A percentile compares a stretch with the other conserved stretches of the same genome.
Evolutionary conservation across 371 early-diverging fungal genomes (phyloP).

Genomic region (Apophysomyces sp.): DNA sequence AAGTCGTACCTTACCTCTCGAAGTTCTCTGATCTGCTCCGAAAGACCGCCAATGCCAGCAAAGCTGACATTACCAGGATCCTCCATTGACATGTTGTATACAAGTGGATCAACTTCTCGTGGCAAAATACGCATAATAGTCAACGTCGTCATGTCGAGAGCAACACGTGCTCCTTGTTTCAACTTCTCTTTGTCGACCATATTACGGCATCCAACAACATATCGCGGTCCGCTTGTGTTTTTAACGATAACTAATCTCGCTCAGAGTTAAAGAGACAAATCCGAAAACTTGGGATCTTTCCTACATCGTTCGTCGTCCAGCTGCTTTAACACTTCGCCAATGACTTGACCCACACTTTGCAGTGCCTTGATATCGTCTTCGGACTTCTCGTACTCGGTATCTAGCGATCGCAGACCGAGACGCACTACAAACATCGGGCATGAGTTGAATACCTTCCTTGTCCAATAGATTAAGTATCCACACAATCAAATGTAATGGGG

Average conservation of each 20-base stretch:
- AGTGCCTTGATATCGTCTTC: slow-evolving; percentile 99
- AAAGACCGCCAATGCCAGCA: slow-evolving; percentile 98
- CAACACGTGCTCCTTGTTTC: slow-evolving; percentile 95
- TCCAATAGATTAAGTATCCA: not conserved
- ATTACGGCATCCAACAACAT: slow-evolving; percentile 98
- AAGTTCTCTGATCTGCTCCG: slow-evolving; percentile 98
- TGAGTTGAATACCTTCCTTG: not conserved
- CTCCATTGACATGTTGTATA: slow-evolving; percentile 99
- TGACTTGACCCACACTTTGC: slow-evolving; percentile 99
- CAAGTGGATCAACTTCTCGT: slow-evolving; percentile 99
- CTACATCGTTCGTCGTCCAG: slow-evolving; percentile 96
- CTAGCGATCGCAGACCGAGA: slow-evolving; percentile 78
- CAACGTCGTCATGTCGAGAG: slow-evolving; percentile 99
- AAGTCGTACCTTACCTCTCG: slow-evolving; percentile 94
- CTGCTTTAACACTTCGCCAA: slow-evolving; percentile 99
- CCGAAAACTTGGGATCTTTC: slow-evolving; percentile 8
- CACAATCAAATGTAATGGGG: not conserved
- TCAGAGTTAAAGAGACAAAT: not conserved
- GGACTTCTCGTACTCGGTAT: slow-evolving; percentile 90
- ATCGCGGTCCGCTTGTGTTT: slow-evolving; percentile 97
- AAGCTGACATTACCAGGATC: slow-evolving; percentile 96
- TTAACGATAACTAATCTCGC: slow-evolving; percentile 91
- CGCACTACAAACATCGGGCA: slow-evolving; percentile 69
- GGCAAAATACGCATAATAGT: slow-evolving; percentile 99
- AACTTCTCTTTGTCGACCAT: slow-evolving; percentile 92